These are phyloP conservation scores for Rosa lucieae DNA, from an alignment of 306 rosid genomes.

Conservation along the genomic window DNA sequence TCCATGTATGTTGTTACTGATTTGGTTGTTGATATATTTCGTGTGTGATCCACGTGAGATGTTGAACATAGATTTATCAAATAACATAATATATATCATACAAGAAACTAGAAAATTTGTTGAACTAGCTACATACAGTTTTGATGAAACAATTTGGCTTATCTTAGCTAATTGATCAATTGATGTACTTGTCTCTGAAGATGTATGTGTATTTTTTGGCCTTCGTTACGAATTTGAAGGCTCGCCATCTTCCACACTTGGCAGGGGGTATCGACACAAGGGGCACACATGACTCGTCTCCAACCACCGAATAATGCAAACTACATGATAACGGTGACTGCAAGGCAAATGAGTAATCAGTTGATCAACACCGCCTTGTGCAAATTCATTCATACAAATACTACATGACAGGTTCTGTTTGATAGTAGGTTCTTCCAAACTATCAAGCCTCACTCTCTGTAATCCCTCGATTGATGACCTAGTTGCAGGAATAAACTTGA, in stretches of 20 bases:
- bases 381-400: neutral
- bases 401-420: neutral
- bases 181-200: neutral
- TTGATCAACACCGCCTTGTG: neutral
- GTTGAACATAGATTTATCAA: too few species aligned
- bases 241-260: neutral
- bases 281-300: neutral
- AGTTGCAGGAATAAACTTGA: neutral
- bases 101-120: neutral
- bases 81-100: neutral
- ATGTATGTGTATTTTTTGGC: neutral
- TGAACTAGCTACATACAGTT: neutral
- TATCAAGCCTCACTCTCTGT: neutral
- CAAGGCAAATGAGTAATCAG: neutral
- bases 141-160: neutral
- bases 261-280: neutral
- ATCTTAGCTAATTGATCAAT: neutral
- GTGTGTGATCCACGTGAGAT: too few species aligned
- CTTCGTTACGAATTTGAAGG: neutral
- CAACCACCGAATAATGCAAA: neutral
- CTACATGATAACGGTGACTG: neutral
- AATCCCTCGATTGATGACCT: neutral
- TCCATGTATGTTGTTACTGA: neutral
- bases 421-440: neutral
- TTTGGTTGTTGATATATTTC: neutral